phyloP scores from a whole-genome alignment of 352 stramenopile species.

The Aphanomyces euteiches region DNA sequence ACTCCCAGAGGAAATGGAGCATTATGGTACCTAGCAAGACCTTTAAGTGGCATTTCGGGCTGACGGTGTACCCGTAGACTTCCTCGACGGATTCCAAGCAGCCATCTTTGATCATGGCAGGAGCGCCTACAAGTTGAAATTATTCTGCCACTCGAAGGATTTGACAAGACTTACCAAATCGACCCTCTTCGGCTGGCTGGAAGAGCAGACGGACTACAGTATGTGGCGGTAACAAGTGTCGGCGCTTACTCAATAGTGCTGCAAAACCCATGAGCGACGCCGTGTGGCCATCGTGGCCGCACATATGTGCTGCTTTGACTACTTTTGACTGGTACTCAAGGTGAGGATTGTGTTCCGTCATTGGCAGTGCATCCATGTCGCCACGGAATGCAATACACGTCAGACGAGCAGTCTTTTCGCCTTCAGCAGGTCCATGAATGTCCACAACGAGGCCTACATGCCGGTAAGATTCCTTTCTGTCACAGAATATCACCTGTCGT shows the following conservation, averaged over 20 bases:
- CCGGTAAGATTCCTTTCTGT: neutral
- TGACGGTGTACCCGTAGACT: slow-evolving; percentile 71
- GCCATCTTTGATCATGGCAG: slow-evolving; percentile 91
- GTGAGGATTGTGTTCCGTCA: slow-evolving; percentile 80
- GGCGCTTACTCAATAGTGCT: slow-evolving; percentile 60
- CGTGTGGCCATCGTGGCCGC: slow-evolving; percentile 95
- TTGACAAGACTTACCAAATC: slow-evolving; percentile 8
- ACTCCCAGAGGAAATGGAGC: slow-evolving; percentile 83
- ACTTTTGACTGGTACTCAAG: slow-evolving; percentile 73
- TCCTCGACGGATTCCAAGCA: slow-evolving; percentile 81
- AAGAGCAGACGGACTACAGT: slow-evolving; percentile 91
- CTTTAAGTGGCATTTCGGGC: neutral
- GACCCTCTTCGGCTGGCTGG: slow-evolving; percentile 92
- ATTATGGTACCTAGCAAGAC: slow-evolving; percentile 67
- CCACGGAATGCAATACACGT: slow-evolving; percentile 81
- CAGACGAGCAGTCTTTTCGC: slow-evolving; percentile 45
- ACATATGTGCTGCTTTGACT: slow-evolving; percentile 82
- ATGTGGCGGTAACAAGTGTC: slow-evolving; percentile 63
- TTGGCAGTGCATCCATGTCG: slow-evolving; percentile 95
- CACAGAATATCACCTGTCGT: slow-evolving; percentile 49
- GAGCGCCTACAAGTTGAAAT: slow-evolving; percentile 44
- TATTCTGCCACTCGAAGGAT: neutral
- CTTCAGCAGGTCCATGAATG: slow-evolving; percentile 49
- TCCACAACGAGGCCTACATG: slow-evolving; percentile 82
- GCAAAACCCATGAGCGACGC: slow-evolving; percentile 91